phyloP scores from a whole-genome alignment of 73 alveolate species.

The Stentor coeruleus region DNA sequence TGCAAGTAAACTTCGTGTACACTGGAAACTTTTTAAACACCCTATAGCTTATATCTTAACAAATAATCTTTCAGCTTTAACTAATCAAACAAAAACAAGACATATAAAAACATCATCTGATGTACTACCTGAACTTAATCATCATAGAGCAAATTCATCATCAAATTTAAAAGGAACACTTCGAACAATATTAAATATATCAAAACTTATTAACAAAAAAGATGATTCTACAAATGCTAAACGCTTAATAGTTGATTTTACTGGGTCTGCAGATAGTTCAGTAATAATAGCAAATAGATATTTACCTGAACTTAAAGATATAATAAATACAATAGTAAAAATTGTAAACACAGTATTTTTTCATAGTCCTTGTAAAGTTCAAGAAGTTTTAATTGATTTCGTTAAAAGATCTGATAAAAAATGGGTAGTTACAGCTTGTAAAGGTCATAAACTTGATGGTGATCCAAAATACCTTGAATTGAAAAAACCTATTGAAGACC shows the following conservation, averaged over 20 bases:
- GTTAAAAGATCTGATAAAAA: not conserved
- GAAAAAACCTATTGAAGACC: no score
- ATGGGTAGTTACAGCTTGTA: slow-evolving; percentile 5
- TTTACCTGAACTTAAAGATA: slow-evolving; percentile 6
- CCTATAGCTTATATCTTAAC: not conserved
- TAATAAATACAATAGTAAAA: not conserved
- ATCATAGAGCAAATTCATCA: not conserved
- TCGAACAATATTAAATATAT: no score
- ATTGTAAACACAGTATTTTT: not conserved
- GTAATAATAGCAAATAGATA: not conserved
- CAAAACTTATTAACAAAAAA: not conserved
- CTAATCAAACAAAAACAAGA: not conserved
- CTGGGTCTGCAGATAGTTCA: not conserved
- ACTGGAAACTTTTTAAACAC: not conserved
- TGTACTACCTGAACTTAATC: not conserved
- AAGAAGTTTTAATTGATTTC: slow-evolving; percentile 10
- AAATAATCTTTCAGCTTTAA: not conserved
- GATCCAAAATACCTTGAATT: not conserved
- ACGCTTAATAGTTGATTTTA: not conserved
- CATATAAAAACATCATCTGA: not conserved
- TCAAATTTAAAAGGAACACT: no score
- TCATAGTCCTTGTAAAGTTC: not conserved
- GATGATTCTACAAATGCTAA: not conserved
- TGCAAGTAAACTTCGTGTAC: slow-evolving; percentile 1
- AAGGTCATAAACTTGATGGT: not conserved